Evolutionary conservation across 257 asterid species (phyloP), one percentile per base, ranked within the genome.

Genomic region (Striga asiatica): DNA sequence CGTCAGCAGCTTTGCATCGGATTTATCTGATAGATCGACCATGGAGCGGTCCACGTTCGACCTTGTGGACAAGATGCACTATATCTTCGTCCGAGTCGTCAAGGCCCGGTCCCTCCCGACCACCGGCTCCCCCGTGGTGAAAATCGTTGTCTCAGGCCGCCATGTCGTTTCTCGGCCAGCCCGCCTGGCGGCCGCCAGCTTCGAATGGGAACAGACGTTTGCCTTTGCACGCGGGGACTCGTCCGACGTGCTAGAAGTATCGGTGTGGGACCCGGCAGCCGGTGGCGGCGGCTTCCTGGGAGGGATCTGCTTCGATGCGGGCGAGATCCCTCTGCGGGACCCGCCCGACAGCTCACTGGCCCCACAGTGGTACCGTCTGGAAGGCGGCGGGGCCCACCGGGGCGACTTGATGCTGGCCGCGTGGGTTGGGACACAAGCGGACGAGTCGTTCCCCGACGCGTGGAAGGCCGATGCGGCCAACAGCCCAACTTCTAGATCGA

Each of bases 371-470:
- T 88, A 88, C 53, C 74, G 97, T 10, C 81, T 88, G 11, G 97
- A 88, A 53, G 97, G 94, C 6, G 95, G 95, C 4, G 95, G 91
- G 48, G 97, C 92, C 56, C 78, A 80, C 72, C 67, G 70, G 18
- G 94, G 95, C 10, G 95, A 88, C 69, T 78, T 85, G 42, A 88
- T 88, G 95, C 92, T 88, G 4, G 95, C 97, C 72, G 71, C 97
- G 16, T 88, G 95, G 97, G 65, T 85, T 0, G 97, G 97, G 2
- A 88, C 95, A 2, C 97, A 85, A 46, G 94, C 94, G 5, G 97
- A 88, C 54, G 97, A 88, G 32, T 88, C 97, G 1, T 88, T 88
- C 18, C 81, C 94, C 0, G 92, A 88, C 17, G 92, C 97, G 2
- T 88, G 95, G 97, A 88, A 88, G 72, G 72, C 87, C 2, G 97